These are phyloP conservation scores for Ophiostoma fasciatum DNA, from an alignment of 2,329 filamentous ascomycete species.

Conservation along the genomic window DNA sequence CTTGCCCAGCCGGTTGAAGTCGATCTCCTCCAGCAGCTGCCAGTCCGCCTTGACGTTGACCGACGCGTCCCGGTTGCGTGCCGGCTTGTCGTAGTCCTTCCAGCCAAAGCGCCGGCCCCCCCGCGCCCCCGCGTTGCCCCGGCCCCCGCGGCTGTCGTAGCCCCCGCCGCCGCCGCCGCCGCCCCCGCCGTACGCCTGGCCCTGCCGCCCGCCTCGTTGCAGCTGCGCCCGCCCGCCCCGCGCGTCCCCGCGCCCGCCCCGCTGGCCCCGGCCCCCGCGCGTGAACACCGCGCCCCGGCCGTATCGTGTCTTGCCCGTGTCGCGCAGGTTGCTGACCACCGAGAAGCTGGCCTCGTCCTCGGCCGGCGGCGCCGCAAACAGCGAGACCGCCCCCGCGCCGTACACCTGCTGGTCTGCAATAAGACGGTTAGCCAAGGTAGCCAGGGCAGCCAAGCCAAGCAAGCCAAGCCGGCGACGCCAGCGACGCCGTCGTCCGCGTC, in stretches of 20 bases:
- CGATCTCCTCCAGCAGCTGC: slow-evolving; percentile 93
- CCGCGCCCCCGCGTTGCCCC: slow-evolving; percentile 51
- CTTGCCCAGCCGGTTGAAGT: slow-evolving; percentile 90
- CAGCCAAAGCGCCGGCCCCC: slow-evolving; percentile 77
- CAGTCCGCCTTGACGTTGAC: slow-evolving; percentile 95
- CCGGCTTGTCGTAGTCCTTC: slow-evolving; percentile 98
- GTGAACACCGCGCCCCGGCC: slow-evolving; percentile 84
- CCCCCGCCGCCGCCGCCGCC: slow-evolving; percentile 32
- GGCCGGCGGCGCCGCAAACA: slow-evolving; percentile 80
- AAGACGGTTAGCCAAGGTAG: background rate
- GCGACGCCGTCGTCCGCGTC: background rate
- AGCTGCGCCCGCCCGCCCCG: slow-evolving; percentile 46
- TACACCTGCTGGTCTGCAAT: slow-evolving; percentile 84
- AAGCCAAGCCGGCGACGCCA: too few relatives aligned
- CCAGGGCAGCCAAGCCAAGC: too few relatives aligned
- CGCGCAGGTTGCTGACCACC: slow-evolving; percentile 87
- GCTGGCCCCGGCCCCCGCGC: slow-evolving; percentile 61
- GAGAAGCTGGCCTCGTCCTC: slow-evolving; percentile 98
- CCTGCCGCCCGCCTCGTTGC: slow-evolving; percentile 48
- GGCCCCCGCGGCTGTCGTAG: slow-evolving; percentile 33
- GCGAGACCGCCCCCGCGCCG: slow-evolving; percentile 69
- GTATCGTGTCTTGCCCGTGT: slow-evolving; percentile 74
- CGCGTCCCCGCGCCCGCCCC: slow-evolving; percentile 46
- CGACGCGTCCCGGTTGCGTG: slow-evolving; percentile 88
- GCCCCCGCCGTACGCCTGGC: slow-evolving; percentile 28